phyloP scores from a whole-genome alignment of 352 stramenopile species.

The Blastocystis sp. region DNA sequence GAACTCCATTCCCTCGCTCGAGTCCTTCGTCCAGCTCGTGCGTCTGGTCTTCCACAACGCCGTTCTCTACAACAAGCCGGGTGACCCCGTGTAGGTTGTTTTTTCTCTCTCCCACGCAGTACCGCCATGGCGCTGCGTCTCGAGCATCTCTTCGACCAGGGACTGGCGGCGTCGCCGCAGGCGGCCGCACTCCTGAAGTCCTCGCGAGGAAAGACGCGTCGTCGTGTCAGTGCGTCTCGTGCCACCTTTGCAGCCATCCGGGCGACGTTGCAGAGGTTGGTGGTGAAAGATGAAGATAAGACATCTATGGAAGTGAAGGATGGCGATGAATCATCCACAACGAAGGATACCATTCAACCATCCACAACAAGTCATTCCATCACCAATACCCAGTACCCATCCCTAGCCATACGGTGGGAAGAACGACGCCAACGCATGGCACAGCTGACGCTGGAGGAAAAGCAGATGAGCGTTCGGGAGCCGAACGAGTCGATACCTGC shows the following conservation, averaged over 20 bases:
- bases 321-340: too few species aligned
- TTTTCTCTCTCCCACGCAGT: too few species aligned
- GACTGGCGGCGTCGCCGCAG: not conserved
- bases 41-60: constrained; percentile 92
- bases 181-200: not conserved
- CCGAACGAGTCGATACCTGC: too few species aligned
- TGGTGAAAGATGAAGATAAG: too few species aligned
- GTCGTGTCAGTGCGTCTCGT: too few species aligned
- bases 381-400: too few species aligned
- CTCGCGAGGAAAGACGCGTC: not conserved
- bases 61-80: constrained; percentile 79
- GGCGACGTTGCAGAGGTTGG: not conserved
- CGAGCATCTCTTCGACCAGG: not conserved
- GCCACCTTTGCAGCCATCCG: not conserved
- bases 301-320: too few species aligned
- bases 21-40: constrained; percentile 81
- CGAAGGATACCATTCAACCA: too few species aligned
- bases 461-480: not conserved
- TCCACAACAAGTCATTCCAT: too few species aligned
- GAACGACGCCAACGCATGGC: too few species aligned
- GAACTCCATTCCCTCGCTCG: constrained; percentile 67
- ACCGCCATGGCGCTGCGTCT: not conserved
- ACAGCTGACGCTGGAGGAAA: too few species aligned
- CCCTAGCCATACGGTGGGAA: too few species aligned
- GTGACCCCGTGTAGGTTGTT: constrained; percentile 69